Base-by-base conservation (phyloP, 768 basidiomycete species). In the Harrya chromipes region DNA sequence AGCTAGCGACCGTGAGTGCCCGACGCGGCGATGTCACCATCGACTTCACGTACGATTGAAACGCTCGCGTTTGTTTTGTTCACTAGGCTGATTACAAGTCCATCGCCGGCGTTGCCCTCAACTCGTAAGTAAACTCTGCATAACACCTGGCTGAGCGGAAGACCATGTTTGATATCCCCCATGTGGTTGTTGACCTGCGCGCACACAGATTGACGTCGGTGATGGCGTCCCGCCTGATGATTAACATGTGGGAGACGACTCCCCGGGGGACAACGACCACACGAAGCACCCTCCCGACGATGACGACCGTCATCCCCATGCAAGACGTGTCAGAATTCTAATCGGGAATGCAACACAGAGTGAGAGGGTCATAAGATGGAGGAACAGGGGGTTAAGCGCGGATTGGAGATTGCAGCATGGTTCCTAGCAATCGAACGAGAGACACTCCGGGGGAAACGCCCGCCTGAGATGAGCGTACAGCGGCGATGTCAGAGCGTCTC, bases 151-250 rank as follows among this genome's bases (percentile, higher is more conserved):
- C 6, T 7, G 33, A 33, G 14, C 33, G 33, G 33, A 33, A 33
- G 33, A 33, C 3, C 27, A 27, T 13, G 6, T 16, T 7, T 33
- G 16, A 9, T 33, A 13, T 29, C 14, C n/a, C 31, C 29, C 12
- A 29, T 6, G 33, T 33, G 2, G 12, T 24, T 16, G 13, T n/a
- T 8, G 4, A 13, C 17, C 27, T 12, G 7, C 14, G 6, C 17
- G 19, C 42, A 14, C n/a, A 38, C 17, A 61, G 56, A 31, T 10
- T 61, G 17, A 56, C 47, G 11, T 47, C 41, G 20, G 47, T 47
- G 3, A 42, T 61, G 60, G 51, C 56, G 11, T 54, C 52, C 19
- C 47, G 61, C 23, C 23, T 62, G 40, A 41, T 54, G 50, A 48
- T 59, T 44, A 62, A 59, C n/a, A 24, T 62, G 21, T 50, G 54